Conservation (phyloP, 2,329 filamentous ascomycete genomes). For the Fusarium sp. region DNA sequence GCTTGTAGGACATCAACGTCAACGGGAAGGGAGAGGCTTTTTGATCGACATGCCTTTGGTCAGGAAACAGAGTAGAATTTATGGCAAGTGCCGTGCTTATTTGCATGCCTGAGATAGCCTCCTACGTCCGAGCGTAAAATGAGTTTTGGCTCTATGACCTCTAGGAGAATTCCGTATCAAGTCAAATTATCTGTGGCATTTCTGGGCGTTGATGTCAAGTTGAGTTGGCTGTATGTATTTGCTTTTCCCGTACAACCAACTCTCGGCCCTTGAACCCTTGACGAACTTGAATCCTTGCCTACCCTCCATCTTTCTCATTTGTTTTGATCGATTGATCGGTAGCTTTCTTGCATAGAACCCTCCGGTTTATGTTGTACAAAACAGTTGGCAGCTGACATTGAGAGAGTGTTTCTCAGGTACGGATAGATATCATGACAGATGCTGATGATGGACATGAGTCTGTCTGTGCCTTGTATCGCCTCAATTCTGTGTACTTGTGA, state of each 20-base stretch:
- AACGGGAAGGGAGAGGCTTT: not conserved
- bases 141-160: not conserved
- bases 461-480: not conserved
- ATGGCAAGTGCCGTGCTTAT: conserved; percentile 9
- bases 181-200: not conserved
- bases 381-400: conserved; percentile 15
- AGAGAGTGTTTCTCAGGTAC: conserved; percentile 11
- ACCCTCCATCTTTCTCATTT: conserved; percentile 15
- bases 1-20: conserved; percentile 31
- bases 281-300: conserved; percentile 11
- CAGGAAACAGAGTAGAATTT: not conserved
- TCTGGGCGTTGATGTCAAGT: not conserved
- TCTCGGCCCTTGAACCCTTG: conserved; percentile 21
- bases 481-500: not conserved
- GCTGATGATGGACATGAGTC: not conserved
- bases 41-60: not conserved
- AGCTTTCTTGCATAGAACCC: not conserved
- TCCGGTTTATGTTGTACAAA: conserved; percentile 4
- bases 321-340: not conserved
- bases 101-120: conserved; percentile 7
- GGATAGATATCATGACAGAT: conserved; percentile 11
- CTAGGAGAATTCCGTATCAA: not conserved
- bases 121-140: not conserved
- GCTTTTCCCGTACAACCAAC: conserved; percentile 7
- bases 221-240: not conserved